Evolutionary conservation across 73 alveolate genomes (phyloP), one percentile per base, ranked within the genome.

Genomic region (Paramecium bursaria): DNA sequence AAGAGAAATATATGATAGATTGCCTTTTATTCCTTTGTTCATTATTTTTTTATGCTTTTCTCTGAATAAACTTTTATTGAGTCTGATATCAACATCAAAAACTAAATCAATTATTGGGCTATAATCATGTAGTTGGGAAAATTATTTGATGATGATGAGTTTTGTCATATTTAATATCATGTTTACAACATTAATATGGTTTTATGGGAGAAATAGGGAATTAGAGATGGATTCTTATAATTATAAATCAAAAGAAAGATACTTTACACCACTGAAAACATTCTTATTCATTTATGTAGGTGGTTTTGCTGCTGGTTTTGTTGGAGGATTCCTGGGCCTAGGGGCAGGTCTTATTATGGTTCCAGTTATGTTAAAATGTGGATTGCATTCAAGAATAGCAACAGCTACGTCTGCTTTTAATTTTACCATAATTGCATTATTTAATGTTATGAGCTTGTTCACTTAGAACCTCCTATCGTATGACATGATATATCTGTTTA

Each of bases 241-340:
- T 13, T 67, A 19, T 42, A 4, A 25, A 39, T 57, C 82, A 35
- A 42, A 67, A 15, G 82, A 67, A 15, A 31, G 82, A 42, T 67
- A 67, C 21, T 67, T 67, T 39, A 67, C 82, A 21, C 82, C 82
- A 3, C 26, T 67, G 2, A 19, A 19, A 25, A 0, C 33, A 1
- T 67, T 67, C 13, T 31, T 42, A 3, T 21, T 21, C 33, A 42
- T 67, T 15, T 67, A 67, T 35, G 82, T 57, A 0, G 82, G 82
- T 25, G 82, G 82, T 39, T 67, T 67, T 35, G 82, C 57, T n/a
- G 82, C 82, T 14, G 82, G 82, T 15, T 67, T 67, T 19, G 55
- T 67, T 2, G 17, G 60, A n/a, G 82, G 82, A n/a, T 67, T 67
- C 22, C 39, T 67, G 17, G 82, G 82, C 17, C 33, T 67, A 57